Base-by-base conservation (phyloP, 192 early-diverging fungal genomes). In the Chytriomyces hyalinus region DNA sequence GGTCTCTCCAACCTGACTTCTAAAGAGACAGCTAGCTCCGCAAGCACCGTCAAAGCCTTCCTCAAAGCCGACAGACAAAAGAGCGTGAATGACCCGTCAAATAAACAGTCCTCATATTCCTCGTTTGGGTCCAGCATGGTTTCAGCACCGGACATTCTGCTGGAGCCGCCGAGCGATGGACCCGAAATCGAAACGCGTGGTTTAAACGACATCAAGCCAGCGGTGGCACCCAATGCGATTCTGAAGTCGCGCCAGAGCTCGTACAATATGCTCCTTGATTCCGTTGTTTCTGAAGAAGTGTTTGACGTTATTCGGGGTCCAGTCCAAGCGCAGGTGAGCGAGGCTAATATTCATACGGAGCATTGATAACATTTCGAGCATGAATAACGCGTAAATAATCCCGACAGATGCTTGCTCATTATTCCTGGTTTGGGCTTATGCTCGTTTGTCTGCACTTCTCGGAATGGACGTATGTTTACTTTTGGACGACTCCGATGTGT, bases 371-470 rank as follows among this genome's bases (percentile, higher is more conserved):
- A 36, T 36, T 3, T 2, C 3, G 36, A 36, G 3, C 36, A 36
- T 36, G 36, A 36, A 36, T 36, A 36, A 36, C 36, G 36, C 20
- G 36, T 15, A 73, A 73, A 28, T 9, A 10, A 13, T 46, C 22
- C n/a, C 17, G 65, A n/a, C 59, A 87, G 82, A 79, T 85, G 78
- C 28, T 47, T 17, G 9, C 57, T 24, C 85, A 87, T 60, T 87
- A 80, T 65, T 48, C 79, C 24, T 84, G 80, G 73, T 83, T 82
- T 72, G 78, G 77, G 36, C 20, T 62, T 8, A 59, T 86, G 44
- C 71, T 86, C 15, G 65, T 86, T 28, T 65, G 80, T 57, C 50
- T 77, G 4, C 67, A 83, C 50, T 60, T 78, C 10, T 62, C 70
- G 11, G 64, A 70, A 22, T 78, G 75, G 78, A 67, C 70, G 26